Percentiles rank a stretch among this genome's conserved stretches.
These are phyloP conservation scores for Trichomonas vaginalis DNA, from an alignment of 208 protist species.

Conservation along the genomic window DNA sequence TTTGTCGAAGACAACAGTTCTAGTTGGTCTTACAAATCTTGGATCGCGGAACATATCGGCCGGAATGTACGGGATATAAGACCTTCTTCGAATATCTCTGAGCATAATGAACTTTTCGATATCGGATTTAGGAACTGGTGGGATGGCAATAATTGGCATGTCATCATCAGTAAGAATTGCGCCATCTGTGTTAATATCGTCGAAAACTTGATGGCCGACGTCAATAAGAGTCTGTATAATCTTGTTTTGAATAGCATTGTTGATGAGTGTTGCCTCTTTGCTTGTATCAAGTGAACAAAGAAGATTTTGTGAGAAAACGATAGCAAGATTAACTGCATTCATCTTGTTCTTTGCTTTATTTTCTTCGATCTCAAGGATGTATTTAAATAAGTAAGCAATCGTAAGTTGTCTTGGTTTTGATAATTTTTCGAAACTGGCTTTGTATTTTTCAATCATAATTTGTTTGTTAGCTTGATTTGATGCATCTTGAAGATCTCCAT, in stretches of 20 bases:
- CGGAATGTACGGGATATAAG: background rate
- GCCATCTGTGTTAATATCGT: background rate
- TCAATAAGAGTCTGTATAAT: background rate
- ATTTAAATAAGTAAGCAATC: background rate
- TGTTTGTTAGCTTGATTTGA: background rate
- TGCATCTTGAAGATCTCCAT: background rate
- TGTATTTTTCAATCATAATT: background rate
- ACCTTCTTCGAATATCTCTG: background rate
- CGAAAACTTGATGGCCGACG: background rate
- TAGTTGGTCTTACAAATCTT: background rate
- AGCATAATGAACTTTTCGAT: background rate
- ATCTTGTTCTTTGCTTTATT: background rate
- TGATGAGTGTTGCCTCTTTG: background rate
- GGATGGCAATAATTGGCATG: background rate
- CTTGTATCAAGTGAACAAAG: background rate
- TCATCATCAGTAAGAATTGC: background rate
- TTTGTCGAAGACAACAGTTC: background rate
- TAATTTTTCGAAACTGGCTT: background rate
- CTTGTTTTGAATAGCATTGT: background rate
- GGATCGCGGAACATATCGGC: background rate
- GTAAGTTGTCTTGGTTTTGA: background rate
- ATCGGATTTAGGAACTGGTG: background rate
- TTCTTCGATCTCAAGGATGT: background rate
- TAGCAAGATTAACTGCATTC: background rate
- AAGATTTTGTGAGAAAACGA: constrained; percentile 5